phyloP scores from a whole-genome alignment of 164 flowering plant genomes.

The Vitis rupestris region DNA sequence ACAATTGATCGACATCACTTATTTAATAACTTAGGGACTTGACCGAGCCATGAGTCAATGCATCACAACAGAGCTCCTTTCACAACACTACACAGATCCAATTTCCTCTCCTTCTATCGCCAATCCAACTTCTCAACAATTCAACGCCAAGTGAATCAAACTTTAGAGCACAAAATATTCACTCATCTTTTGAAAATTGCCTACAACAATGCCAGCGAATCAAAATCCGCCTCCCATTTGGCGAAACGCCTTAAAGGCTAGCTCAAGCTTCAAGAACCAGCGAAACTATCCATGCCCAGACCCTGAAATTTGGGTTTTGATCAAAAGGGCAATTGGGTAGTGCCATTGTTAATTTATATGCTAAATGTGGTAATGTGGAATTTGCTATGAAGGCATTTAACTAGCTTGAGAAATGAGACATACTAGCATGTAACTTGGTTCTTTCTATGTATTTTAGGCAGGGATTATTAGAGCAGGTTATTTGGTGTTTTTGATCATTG shows the following conservation, averaged over 20 bases:
- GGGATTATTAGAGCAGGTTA: slow-evolving; percentile 39
- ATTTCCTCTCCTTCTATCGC: background rate
- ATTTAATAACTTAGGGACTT: background rate
- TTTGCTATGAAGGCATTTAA: slow-evolving; percentile 51
- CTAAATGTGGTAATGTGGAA: slow-evolving; percentile 63
- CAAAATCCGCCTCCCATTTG: slow-evolving; percentile 44
- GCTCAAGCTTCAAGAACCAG: slow-evolving; percentile 24
- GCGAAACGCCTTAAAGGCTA: slow-evolving; percentile 49
- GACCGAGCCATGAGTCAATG: slow-evolving; percentile 11
- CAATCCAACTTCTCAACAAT: slow-evolving; percentile 15
- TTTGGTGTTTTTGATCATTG: slow-evolving; percentile 44
- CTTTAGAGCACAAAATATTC: slow-evolving; percentile 14
- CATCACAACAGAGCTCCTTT: background rate
- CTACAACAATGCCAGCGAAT: slow-evolving; percentile 41
- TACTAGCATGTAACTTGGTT: slow-evolving; percentile 72
- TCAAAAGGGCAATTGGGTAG: slow-evolving; percentile 54
- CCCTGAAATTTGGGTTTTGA: slow-evolving; percentile 48
- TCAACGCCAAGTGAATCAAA: background rate
- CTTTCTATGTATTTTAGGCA: slow-evolving; percentile 51
- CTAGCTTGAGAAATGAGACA: slow-evolving; percentile 42
- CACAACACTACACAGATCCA: background rate
- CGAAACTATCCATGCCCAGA: slow-evolving; percentile 54
- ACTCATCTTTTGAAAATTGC: slow-evolving; percentile 36
- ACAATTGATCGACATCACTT: too few species aligned
- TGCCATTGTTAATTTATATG: slow-evolving; percentile 68